phyloP scores from a whole-genome alignment of 192 early-diverging fungal genomes.

The Hyaloraphidium curvatum region DNA sequence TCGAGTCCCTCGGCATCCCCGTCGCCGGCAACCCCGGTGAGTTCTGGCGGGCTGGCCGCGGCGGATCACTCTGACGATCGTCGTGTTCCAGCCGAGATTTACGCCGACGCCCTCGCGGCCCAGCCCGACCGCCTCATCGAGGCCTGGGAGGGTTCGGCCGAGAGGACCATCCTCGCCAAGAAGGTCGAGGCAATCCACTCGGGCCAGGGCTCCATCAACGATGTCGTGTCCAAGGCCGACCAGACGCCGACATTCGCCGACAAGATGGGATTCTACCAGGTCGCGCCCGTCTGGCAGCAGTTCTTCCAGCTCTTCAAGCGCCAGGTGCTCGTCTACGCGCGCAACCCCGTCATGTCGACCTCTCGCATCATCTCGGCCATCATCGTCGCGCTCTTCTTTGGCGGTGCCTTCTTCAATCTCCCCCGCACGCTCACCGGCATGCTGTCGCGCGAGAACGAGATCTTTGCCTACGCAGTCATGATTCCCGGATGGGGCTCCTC shows the following conservation, averaged over 20 bases:
- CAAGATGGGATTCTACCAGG: constrained; percentile 6
- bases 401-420: constrained; percentile 7
- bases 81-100: too few species aligned
- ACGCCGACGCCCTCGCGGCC: constrained; percentile 5
- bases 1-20: constrained; percentile 3
- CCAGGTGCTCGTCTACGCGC: constrained; percentile 1
- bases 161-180: constrained; percentile 1
- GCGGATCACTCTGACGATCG: too few species aligned
- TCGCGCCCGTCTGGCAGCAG: background rate
- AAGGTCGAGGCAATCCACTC: constrained; percentile 3
- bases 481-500: background rate
- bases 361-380: constrained; percentile 7
- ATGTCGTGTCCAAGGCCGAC: background rate
- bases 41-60: too few species aligned
- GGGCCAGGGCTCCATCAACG: constrained; percentile 6
- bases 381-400: constrained; percentile 5
- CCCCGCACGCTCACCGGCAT: background rate
- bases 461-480: background rate
- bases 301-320: background rate
- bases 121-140: constrained; percentile 3
- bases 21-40: background rate
- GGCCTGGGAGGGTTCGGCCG: background rate
- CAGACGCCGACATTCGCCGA: background rate
- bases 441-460: too few species aligned
- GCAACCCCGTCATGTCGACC: constrained; percentile 5